Percentiles rank a stretch among this genome's conserved stretches.
These are phyloP conservation scores for Tricholoma sp. DNA, from an alignment of 768 basidiomycete species.

Conservation along the genomic window DNA sequence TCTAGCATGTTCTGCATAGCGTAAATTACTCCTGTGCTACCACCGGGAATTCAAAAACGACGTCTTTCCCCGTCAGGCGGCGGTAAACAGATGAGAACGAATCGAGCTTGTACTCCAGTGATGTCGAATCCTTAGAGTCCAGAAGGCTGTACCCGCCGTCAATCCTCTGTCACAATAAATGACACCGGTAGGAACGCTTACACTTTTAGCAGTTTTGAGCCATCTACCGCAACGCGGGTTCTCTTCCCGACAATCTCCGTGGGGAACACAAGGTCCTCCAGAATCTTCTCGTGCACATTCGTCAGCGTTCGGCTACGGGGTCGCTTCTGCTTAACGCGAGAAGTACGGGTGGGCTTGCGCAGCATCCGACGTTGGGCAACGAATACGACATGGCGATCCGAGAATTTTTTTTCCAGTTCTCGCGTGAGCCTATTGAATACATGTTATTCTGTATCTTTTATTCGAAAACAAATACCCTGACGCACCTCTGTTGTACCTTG, in stretches of 20 bases:
- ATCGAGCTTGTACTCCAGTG: conserved; percentile 99
- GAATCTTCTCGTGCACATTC: conserved; percentile 94
- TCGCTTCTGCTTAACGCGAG: conserved; percentile 91
- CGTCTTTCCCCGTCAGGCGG: conserved; percentile 94
- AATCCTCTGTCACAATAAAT: conserved; percentile 7
- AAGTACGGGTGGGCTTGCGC: conserved; percentile 92
- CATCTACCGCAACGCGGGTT: conserved; percentile 89
- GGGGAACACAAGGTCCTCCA: conserved; percentile 98
- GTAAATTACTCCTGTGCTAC: conserved; percentile 51
- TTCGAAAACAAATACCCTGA: conserved; percentile 7
- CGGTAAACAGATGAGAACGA: conserved; percentile 98
- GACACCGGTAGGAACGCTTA: conserved; percentile 41
- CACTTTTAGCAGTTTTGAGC: conserved; percentile 97
- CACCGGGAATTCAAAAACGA: conserved; percentile 89
- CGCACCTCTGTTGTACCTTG: conserved; percentile 93
- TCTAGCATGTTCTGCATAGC: conserved; percentile 20
- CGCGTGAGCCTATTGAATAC: conserved; percentile 73
- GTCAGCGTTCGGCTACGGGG: conserved; percentile 97
- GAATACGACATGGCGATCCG: conserved; percentile 98
- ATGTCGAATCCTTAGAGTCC: conserved; percentile 96
- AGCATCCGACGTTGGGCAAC: conserved; percentile 98
- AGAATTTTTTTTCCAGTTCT: conserved; percentile 99
- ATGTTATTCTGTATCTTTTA: conserved; percentile 8
- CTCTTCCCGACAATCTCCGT: conserved; percentile 99
- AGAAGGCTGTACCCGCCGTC: conserved; percentile 63